Evolutionary conservation across 2,329 filamentous ascomycete species (phyloP), one percentile per base, ranked within the genome.

Genomic region (Daldinia sp.): DNA sequence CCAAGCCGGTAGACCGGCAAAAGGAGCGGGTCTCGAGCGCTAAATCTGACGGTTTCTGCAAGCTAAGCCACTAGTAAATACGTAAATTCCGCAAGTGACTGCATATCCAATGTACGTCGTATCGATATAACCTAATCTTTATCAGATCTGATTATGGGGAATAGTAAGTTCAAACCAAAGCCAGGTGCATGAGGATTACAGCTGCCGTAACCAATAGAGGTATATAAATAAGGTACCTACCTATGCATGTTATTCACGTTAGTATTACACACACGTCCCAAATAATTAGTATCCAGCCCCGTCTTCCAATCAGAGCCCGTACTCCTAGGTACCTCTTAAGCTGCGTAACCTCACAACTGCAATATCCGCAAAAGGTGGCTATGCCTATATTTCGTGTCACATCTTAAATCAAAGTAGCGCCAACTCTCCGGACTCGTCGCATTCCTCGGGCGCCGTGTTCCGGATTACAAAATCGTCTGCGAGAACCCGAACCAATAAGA

Each of bases 21-120:
- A 45, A 45, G 13, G 21, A 21, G 21, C 6, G 39, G 39, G 21
- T 21, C 37, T 11, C 23, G 19, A 32, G 52, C 52, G 39, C 52
- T 41, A 55, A 25, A 19, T 41, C 37, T 15, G 4, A 37, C 29
- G 51, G 48, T 35, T 23, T 47, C 21, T 39, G 35, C 54, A 23
- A n/a, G 34, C 54, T 58, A 45, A 58, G 55, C 55, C 47, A 45
- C 45, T 58, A 45, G 35, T 43, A 3, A 25, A 27, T 15, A 43
- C 13, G 39, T 43, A 43, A 43, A 25, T 43, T 21, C 39, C 35
- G 1, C 15, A 37, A 37, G 34, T 13, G 30, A 34, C 30, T 19
- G 10, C 7, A 39, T 6, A 45, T 45, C 6, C n/a, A 45, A 45
- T 45, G 39, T 23, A 45, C 39, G 39, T 45, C 21, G 39, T 45